phyloP scores from a whole-genome alignment of 192 early-diverging fungal species.

The Funneliformis mosseae region DNA sequence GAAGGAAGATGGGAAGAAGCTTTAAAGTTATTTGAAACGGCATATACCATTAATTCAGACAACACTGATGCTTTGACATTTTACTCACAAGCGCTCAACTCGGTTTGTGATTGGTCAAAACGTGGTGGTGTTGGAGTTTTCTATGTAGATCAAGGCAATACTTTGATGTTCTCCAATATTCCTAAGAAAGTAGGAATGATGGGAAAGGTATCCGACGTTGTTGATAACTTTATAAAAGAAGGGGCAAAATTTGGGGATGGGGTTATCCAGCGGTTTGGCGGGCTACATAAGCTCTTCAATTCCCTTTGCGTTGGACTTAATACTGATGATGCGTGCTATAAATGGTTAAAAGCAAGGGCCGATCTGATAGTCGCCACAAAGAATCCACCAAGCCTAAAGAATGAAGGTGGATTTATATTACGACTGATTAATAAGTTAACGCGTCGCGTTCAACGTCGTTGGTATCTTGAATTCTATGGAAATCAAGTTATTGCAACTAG shows the following conservation, averaged over 20 bases:
- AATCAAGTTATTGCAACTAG: neutral
- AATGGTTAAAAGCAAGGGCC: constrained; percentile 29
- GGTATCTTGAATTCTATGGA: constrained; percentile 60
- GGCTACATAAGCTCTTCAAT: neutral
- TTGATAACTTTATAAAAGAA: constrained; percentile 74
- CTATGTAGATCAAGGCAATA: neutral
- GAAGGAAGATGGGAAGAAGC: neutral
- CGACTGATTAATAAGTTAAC: constrained; percentile 62
- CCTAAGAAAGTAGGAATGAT: constrained; percentile 45
- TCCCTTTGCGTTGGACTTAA: constrained; percentile 29
- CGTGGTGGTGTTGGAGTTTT: neutral
- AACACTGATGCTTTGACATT: neutral
- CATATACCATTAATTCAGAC: neutral
- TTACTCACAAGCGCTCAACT: neutral
- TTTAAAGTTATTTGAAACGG: neutral
- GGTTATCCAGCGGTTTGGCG: constrained; percentile 48
- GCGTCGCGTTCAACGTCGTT: constrained; percentile 63
- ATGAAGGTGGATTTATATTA: constrained; percentile 78
- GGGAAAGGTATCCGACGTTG: constrained; percentile 74
- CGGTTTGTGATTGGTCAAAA: neutral
- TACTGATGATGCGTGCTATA: constrained; percentile 33
- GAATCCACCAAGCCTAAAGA: constrained; percentile 36
- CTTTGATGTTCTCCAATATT: neutral
- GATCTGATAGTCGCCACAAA: constrained; percentile 18
- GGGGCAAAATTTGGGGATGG: constrained; percentile 61